Percentiles rank a stretch among this genome's conserved stretches.
Evolutionary conservation across 139 green algal species (phyloP).

Genomic region (Tetraselmis chui): DNA sequence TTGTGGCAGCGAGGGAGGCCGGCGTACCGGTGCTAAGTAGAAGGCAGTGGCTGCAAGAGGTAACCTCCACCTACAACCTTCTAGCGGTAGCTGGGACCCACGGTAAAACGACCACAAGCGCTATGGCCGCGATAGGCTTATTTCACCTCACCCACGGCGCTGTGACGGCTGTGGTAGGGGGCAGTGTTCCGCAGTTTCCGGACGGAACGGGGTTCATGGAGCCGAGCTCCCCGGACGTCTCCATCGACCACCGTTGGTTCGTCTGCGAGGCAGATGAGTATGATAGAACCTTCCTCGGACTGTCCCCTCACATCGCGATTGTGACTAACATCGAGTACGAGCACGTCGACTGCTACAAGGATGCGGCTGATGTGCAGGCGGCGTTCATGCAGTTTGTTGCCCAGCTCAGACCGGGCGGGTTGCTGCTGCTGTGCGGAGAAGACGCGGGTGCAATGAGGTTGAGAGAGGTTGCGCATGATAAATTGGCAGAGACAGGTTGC

Average conservation of each 20-base stretch:
- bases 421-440: constrained; percentile 2
- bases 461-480: no score
- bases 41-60: not conserved
- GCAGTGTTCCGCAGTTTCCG: constrained; percentile 1
- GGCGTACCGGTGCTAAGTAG: not conserved
- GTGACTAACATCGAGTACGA: constrained; percentile 14
- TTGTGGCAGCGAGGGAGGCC: not conserved
- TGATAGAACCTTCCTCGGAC: constrained; percentile 8
- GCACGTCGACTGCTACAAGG: constrained; percentile 4
- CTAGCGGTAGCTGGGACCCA: constrained; percentile 8
- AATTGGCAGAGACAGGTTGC: no score
- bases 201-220: no score
- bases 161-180: not conserved
- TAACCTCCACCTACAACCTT: not conserved
- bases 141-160: not conserved
- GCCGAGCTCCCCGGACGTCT: not conserved
- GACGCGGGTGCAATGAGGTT: not conserved
- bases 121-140: not conserved
- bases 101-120: constrained; percentile 1
- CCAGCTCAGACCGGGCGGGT: not conserved
- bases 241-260: not conserved
- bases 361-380: not conserved
- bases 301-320: not conserved
- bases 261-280: constrained; percentile 17
- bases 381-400: not conserved